Conservation (phyloP, 192 early-diverging fungal genomes). For the Dissophora globulifera region DNA sequence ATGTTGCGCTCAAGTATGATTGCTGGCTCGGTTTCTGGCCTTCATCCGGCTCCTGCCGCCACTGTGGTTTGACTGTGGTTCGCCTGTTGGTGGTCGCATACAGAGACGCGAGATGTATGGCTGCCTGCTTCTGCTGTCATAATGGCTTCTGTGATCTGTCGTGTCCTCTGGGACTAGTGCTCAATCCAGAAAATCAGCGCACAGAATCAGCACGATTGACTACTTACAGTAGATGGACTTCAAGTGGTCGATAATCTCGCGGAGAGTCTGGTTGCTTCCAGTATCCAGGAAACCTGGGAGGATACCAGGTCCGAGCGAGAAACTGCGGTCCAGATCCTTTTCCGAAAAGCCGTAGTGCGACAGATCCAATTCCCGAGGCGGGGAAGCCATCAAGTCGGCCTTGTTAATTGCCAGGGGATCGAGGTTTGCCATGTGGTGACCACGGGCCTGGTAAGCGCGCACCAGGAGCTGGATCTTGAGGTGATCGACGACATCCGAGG, state of each 20-base stretch:
- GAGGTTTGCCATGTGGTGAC: constrained; percentile 94
- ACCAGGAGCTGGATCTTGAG: constrained; percentile 98
- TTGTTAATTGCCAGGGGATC: constrained; percentile 92
- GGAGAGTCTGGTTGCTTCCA: constrained; percentile 82
- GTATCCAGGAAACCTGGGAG: constrained; percentile 85
- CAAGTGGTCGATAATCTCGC: constrained; percentile 88
- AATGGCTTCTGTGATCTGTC: too few relatives aligned
- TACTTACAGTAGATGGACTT: constrained; percentile 87
- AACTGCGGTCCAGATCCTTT: constrained; percentile 90
- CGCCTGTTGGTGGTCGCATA: too few relatives aligned
- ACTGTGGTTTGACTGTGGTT: too few relatives aligned
- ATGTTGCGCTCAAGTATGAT: too few relatives aligned
- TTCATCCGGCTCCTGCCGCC: too few relatives aligned
- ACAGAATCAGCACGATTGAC: not conserved
- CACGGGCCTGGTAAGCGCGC: constrained; percentile 95
- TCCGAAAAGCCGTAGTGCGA: constrained; percentile 96
- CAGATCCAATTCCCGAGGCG: constrained; percentile 87
- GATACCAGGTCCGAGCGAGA: constrained; percentile 94
- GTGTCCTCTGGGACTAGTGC: too few relatives aligned
- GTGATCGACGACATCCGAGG: constrained; percentile 88
- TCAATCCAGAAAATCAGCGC: not conserved
- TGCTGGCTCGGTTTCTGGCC: too few relatives aligned
- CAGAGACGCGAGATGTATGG: too few relatives aligned
- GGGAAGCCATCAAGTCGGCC: constrained; percentile 58
- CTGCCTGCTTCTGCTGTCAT: too few relatives aligned